phyloP scores from a whole-genome alignment of 1,139 yeast genomes.

The Hansenula sp. region DNA sequence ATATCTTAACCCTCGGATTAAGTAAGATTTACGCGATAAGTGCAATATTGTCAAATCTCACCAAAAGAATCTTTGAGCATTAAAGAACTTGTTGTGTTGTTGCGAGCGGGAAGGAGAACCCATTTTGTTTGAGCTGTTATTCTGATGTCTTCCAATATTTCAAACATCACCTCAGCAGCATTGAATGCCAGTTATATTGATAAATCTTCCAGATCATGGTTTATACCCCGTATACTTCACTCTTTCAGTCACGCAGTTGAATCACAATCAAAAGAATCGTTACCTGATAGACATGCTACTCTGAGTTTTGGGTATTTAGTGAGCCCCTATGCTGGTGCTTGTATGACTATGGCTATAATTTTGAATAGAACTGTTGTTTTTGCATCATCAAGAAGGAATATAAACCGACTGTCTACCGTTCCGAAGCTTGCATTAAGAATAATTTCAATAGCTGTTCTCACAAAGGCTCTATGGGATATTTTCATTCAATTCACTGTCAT shows the following conservation, averaged over 20 bases:
- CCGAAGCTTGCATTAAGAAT: conserved; percentile 3
- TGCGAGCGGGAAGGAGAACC: no score
- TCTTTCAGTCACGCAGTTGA: conserved; percentile 2
- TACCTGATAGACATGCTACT: conserved; percentile 16
- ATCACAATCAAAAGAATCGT: conserved; percentile 1
- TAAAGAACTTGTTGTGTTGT: no score
- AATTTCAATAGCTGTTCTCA: conserved; percentile 29
- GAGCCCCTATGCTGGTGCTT: conserved; percentile 45
- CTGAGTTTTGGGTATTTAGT: conserved; percentile 29
- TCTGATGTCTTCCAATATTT: neutral
- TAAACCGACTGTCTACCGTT: conserved; percentile 3
- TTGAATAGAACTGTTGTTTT: conserved; percentile 63
- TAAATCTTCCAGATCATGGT: conserved; percentile 1
- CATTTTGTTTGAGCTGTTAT: no score
- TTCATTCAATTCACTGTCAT: conserved; percentile 21
- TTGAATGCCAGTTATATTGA: neutral
- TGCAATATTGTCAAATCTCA: no score
- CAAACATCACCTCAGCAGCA: neutral
- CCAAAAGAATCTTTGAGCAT: no score
- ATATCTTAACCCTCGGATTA: no score
- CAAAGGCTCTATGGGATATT: conserved; percentile 32
- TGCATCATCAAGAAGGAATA: conserved; percentile 50
- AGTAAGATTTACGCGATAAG: no score
- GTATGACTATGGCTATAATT: conserved; percentile 62
- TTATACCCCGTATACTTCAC: conserved; percentile 2